Evolutionary conservation across 768 basidiomycete species (phyloP).

Genomic region (Rubroboletus pulcherrimus): DNA sequence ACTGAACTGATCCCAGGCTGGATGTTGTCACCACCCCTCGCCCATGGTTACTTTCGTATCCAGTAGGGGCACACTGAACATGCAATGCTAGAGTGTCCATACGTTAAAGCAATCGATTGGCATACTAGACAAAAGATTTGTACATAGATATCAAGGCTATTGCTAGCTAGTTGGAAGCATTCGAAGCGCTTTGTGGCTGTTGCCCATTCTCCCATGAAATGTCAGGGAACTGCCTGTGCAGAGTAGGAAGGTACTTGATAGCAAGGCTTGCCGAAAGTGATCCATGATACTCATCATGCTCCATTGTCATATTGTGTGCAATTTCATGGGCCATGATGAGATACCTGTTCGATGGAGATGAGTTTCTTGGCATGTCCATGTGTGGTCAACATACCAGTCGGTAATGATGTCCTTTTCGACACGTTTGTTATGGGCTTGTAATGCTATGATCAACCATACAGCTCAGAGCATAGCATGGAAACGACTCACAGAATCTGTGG

Average conservation of each 20-base stretch:
- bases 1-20: not conserved
- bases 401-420: slow-evolving; percentile 3
- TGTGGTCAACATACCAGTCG: slow-evolving; percentile 9
- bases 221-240: not conserved
- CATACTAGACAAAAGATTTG: not conserved
- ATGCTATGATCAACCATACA: not conserved
- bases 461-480: not conserved
- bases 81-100: not conserved
- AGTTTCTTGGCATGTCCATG: not conserved
- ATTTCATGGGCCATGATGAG: slow-evolving; percentile 29
- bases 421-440: not conserved
- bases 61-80: too few species aligned
- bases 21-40: not conserved
- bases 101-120: not conserved
- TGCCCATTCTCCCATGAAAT: not conserved
- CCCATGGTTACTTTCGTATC: not conserved
- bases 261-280: slow-evolving; percentile 15
- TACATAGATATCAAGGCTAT: not conserved
- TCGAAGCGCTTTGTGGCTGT: not conserved
- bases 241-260: not conserved
- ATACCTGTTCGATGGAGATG: slow-evolving; percentile 14
- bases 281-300: slow-evolving; percentile 28
- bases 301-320: slow-evolving; percentile 21
- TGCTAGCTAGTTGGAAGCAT: not conserved
- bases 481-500: slow-evolving; percentile 1